Base-by-base conservation (phyloP, 441 rosid genomes). In the Arabidopsis lyrata region DNA sequence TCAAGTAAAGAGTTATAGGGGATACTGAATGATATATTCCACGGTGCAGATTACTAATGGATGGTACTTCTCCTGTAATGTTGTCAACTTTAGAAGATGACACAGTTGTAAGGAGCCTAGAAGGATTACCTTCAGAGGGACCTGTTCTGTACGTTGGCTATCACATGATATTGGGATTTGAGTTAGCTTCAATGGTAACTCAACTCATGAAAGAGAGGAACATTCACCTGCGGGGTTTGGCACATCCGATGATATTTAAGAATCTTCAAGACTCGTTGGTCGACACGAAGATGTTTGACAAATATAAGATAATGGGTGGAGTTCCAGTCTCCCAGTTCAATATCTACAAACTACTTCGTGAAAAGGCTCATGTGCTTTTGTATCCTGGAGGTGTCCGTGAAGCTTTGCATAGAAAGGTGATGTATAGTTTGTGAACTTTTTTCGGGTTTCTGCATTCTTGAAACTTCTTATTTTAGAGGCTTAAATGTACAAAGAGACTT, bases 311-410 rank as follows among this genome's bases (percentile, higher is more conserved):
- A 47, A 82, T 84, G 87, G 92, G 94, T 31, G 88, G 86, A 7
- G 83, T 77, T 67, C 96, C 94, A n/a, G 90, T 83, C 75, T 83
- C 92, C 0, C 81, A 78, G 57, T 22, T 69, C 52, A 83, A 77
- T 66, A 63, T 90, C 66, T 88, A 76, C 82, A 88, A 81, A 71
- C 78, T 90, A 62, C 55, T 88, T 10, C 79, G 88, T 15, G 82
- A 73, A 9, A 88, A 87, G 70, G 70, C 89, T 77, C 92, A 88
- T 71, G 82, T 81, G 63, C 84, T 90, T 44, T 70, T 88, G 57
- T 90, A 88, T 73, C 93, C 96, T 5, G 89, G 92, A 61, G 96
- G 90, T 49, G 72, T 75, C 45, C 92, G 93, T 27, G 96, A 88
- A 78, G 94, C 86, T 67, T 78, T 87, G 27, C 96, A 90, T 64